Evolutionary conservation across 805 yeast genomes (phyloP), one percentile per base, ranked within the genome.

Genomic region (Saturnispora hagleri): DNA sequence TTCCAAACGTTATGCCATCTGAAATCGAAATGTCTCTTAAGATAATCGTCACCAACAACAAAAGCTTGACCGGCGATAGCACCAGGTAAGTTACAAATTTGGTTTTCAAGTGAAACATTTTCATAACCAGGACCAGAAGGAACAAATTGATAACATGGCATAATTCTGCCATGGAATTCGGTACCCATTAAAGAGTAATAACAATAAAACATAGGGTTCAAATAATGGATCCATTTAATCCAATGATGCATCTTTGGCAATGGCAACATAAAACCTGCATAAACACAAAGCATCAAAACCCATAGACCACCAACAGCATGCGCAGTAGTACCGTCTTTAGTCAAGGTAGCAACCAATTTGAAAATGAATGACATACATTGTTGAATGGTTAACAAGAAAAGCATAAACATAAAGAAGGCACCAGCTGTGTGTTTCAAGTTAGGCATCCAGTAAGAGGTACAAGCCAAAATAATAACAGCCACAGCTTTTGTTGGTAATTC

Each of bases 61-160:
- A 53, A 59, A 22, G 54, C 57, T 41, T 58, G 46, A 51, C 66
- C 65, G 4, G 63, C 61, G 51, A 61, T 62, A 20, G 85, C 68
- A 60, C 84, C 85, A 18, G 71, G 69, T 31, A 73, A 62, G 53
- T 71, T 61, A 70, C 86, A 81, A 42, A 79, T 67, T 62, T 71
- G 74, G 53, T 74, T 67, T 3, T 57, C 65, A 13, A 68, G 47
- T 1, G 74, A 60, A 33, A 72, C 65, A 53, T 69, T 65, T 51
- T 71, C 75, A 61, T 80, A 81, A 34, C 77, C 79, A 4, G 74
- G 69, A 58, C 86, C 86, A 38, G 69, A 57, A 36, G 86, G 86
- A 55, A 81, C 69, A 53, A 68, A 71, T 28, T 69, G 60, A 43
- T 72, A 60, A 69, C 86, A 81, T 43, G 63, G 55, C 72, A 79